Base-by-base conservation (phyloP, 2,329 filamentous ascomycete genomes). In the Dendryphion nanum region DNA sequence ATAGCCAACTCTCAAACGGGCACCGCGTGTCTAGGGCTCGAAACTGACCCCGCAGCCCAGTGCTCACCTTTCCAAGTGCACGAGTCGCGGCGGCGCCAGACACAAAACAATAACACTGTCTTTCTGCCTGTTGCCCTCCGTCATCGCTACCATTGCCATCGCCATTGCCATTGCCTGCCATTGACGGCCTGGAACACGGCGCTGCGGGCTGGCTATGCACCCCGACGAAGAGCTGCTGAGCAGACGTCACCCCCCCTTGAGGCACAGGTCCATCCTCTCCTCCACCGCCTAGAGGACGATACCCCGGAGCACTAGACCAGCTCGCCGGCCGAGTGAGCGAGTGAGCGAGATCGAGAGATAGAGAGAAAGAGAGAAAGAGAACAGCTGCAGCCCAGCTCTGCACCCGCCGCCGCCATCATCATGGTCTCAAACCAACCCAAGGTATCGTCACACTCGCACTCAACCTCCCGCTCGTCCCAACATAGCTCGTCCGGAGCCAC, bases 341-440 rank as follows among this genome's bases (percentile, higher is more conserved):
- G n/a, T n/a, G n/a, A n/a, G n/a, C n/a, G n/a, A n/a, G n/a, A n/a
- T n/a, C n/a, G n/a, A n/a, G n/a, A n/a, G n/a, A n/a, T n/a, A n/a
- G n/a, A n/a, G n/a, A n/a, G n/a, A n/a, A n/a, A n/a, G n/a, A n/a
- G n/a, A n/a, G n/a, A n/a, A n/a, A n/a, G n/a, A n/a, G n/a, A n/a
- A n/a, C n/a, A n/a, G n/a, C n/a, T n/a, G 26, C 29, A 8, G 15
- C 20, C 30, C 26, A 16, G n/a, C 30, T 33, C 16, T 18, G 31
- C 16, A 24, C 29, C 16, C 15, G 15, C 16, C 6, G 30, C 26
- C n/a, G 13, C 33, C 14, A 42, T n/a, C 23, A 26, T 42, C 15
- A 51, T 59, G 35, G 55, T 52, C 38, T 57, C 57, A 40, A 57
- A 58, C 42, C 43, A 51, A 35, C 55, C 51, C 35, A 56, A 53